Conservation (phyloP, 2,329 filamentous ascomycete genomes). For the Fusarium floridanum region DNA sequence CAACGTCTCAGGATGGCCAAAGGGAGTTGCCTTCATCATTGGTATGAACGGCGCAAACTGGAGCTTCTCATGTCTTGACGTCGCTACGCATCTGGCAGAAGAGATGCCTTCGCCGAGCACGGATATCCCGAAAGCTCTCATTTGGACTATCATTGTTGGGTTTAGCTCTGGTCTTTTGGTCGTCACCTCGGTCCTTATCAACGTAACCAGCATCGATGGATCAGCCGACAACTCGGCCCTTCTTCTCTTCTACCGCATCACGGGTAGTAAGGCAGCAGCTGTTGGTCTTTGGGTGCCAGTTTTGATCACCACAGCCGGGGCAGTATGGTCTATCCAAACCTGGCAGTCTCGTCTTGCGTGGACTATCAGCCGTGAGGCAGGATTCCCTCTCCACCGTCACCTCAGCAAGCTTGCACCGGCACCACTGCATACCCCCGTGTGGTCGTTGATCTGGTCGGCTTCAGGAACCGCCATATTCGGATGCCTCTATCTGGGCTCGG, state of each 20-base stretch:
- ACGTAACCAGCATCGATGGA: constrained; percentile 31
- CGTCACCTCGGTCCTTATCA: constrained; percentile 36
- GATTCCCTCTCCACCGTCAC: constrained; percentile 42
- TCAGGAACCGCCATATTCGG: constrained; percentile 29
- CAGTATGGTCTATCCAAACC: constrained; percentile 46
- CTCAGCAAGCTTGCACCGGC: constrained; percentile 39
- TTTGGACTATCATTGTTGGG: constrained; percentile 44
- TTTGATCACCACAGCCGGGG: constrained; percentile 38
- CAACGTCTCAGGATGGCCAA: constrained; percentile 44
- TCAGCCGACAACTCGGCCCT: constrained; percentile 40
- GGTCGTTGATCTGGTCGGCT: constrained; percentile 43
- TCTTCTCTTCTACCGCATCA: constrained; percentile 41
- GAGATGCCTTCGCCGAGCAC: constrained; percentile 46
- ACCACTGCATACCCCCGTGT: constrained; percentile 43
- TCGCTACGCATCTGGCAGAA: constrained; percentile 46
- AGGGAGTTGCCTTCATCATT: constrained; percentile 48
- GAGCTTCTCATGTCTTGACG: constrained; percentile 49
- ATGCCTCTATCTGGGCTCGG: constrained; percentile 3
- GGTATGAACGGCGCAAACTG: constrained; percentile 48
- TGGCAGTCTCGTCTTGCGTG: constrained; percentile 49
- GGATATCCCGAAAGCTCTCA: constrained; percentile 42
- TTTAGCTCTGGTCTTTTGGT: constrained; percentile 39
- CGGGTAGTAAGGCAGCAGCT: constrained; percentile 39
- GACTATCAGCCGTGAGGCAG: constrained; percentile 46
- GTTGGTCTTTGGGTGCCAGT: constrained; percentile 42